Evolutionary conservation across 2,329 filamentous ascomycete species (phyloP).

Genomic region (Alternaria arbusti): DNA sequence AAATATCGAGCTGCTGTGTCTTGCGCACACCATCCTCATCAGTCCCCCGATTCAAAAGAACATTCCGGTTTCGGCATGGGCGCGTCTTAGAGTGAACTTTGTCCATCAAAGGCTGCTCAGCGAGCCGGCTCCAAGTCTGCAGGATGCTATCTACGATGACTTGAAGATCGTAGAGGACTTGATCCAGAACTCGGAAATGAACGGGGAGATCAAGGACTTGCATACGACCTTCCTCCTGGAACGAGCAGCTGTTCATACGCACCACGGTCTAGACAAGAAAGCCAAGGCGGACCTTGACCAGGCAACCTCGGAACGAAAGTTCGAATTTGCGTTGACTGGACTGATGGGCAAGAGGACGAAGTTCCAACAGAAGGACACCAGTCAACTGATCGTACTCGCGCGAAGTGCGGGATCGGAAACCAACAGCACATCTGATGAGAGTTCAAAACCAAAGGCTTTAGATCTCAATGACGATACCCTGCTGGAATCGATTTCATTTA

Average conservation of each 20-base stretch:
- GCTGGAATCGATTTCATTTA: constrained; percentile 84
- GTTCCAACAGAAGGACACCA: constrained; percentile 79
- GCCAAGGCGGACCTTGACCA: constrained; percentile 73
- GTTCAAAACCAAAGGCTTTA: constrained; percentile 68
- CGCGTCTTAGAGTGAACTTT: constrained; percentile 73
- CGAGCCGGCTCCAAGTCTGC: constrained; percentile 66
- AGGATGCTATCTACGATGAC: constrained; percentile 66
- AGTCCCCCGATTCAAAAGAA: constrained; percentile 56
- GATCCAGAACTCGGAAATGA: constrained; percentile 32
- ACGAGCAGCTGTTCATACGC: constrained; percentile 79
- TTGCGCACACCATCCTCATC: constrained; percentile 69
- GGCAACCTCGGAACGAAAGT: constrained; percentile 70
- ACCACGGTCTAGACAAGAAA: constrained; percentile 80
- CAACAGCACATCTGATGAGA: constrained; percentile 19
- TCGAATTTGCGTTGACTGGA: constrained; percentile 84
- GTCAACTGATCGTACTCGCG: constrained; percentile 89
- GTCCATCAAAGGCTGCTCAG: constrained; percentile 72
- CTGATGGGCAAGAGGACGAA: constrained; percentile 84
- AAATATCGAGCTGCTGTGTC: constrained; percentile 79
- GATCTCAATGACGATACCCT: constrained; percentile 92
- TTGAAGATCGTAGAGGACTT: constrained; percentile 61
- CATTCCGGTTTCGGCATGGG: constrained; percentile 62
- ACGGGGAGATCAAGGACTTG: constrained; percentile 31
- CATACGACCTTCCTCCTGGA: constrained; percentile 77
- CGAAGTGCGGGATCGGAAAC: constrained; percentile 63